These are phyloP conservation scores for Xerocomus potaroensis DNA, from an alignment of 768 basidiomycete species.

Conservation along the genomic window DNA sequence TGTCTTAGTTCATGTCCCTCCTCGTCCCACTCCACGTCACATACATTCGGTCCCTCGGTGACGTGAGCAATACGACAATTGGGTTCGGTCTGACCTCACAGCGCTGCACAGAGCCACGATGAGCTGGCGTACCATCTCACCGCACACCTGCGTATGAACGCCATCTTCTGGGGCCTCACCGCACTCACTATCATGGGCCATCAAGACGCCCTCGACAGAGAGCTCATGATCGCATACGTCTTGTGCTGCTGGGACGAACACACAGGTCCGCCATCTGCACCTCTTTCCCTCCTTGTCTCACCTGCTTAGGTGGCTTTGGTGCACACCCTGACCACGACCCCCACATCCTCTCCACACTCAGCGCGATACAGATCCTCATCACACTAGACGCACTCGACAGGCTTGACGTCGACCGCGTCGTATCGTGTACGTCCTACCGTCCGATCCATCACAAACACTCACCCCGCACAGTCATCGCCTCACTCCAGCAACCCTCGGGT, in stretches of 20 bases:
- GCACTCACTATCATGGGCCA: slow-evolving; percentile 79
- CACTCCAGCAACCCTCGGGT: slow-evolving; percentile 81
- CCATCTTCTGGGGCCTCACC: slow-evolving; percentile 94
- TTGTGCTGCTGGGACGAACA: slow-evolving; percentile 95
- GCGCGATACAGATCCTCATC: slow-evolving; percentile 87
- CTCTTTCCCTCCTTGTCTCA: neutral
- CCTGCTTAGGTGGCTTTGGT: slow-evolving; percentile 73
- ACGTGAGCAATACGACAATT: slow-evolving; percentile 40
- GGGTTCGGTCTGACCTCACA: too few species aligned
- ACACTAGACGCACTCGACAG: slow-evolving; percentile 79
- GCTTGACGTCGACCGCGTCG: slow-evolving; percentile 65
- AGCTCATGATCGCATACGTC: slow-evolving; percentile 86
- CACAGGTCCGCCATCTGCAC: slow-evolving; percentile 48
- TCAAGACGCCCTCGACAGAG: slow-evolving; percentile 71
- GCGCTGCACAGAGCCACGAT: slow-evolving; percentile 71
- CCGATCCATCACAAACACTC: neutral
- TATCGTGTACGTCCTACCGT: slow-evolving; percentile 53
- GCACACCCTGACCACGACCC: slow-evolving; percentile 93
- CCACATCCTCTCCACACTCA: slow-evolving; percentile 80
- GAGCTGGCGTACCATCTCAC: slow-evolving; percentile 88
- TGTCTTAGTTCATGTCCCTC: too few species aligned
- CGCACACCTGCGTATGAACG: slow-evolving; percentile 90
- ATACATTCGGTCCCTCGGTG: slow-evolving; percentile 73
- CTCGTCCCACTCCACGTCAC: slow-evolving; percentile 59
- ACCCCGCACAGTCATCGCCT: slow-evolving; percentile 61